phyloP scores from a whole-genome alignment of 768 basidiomycete genomes.

The Auricularia sp. region DNA sequence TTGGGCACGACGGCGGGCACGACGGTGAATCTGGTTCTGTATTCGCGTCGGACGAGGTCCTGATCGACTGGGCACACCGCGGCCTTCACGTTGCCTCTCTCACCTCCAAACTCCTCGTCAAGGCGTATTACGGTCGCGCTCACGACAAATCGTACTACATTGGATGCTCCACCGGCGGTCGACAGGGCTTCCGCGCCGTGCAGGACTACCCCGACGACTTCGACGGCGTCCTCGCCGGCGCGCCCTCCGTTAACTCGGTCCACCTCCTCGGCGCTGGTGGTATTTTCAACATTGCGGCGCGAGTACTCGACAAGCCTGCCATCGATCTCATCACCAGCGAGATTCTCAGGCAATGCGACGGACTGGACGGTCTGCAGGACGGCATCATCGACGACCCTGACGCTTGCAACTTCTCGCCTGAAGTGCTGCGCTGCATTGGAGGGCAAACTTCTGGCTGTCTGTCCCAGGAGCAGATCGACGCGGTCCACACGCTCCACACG shows the following conservation, averaged over 20 bases:
- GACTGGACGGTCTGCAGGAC: slow-evolving; percentile 22
- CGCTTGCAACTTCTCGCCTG: slow-evolving; percentile 20
- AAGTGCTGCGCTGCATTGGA: slow-evolving; percentile 17
- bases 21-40: slow-evolving; percentile 7
- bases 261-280: too few relatives aligned
- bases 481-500: slow-evolving; percentile 18
- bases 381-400: slow-evolving; percentile 22
- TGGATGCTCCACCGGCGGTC: slow-evolving; percentile 25
- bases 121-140: slow-evolving; percentile 17
- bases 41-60: slow-evolving; percentile 12
- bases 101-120: slow-evolving; percentile 18
- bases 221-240: slow-evolving; percentile 23
- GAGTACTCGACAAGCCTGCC: too few relatives aligned
- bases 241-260: slow-evolving; percentile 19
- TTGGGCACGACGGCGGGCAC: slow-evolving; percentile 19
- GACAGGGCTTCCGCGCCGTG: slow-evolving; percentile 20
- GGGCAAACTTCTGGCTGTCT: slow-evolving; percentile 14
- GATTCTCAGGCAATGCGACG: slow-evolving; percentile 24
- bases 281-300: too few relatives aligned
- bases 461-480: slow-evolving; percentile 18
- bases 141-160: slow-evolving; percentile 21
- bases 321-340: slow-evolving; percentile 20
- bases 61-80: slow-evolving; percentile 21
- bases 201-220: slow-evolving; percentile 25
- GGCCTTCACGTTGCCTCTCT: slow-evolving; percentile 19